A percentile compares a stretch with the other conserved stretches of the same genome.
phyloP scores from a whole-genome alignment of 805 yeast species.

The Phaffomyces opuntiae region DNA sequence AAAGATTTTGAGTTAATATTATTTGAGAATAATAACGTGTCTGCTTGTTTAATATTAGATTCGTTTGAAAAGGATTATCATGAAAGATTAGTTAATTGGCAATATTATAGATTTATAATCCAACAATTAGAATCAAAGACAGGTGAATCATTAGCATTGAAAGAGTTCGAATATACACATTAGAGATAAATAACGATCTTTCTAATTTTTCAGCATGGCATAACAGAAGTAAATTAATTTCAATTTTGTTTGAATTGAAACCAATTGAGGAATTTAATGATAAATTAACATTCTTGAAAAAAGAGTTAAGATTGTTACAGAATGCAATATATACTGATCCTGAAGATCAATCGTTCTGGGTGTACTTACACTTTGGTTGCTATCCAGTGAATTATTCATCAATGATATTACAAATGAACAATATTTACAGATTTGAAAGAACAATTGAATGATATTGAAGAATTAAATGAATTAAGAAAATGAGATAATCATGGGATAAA shows the following conservation, averaged over 20 bases:
- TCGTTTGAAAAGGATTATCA: no score
- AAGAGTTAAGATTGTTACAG: slow-evolving; percentile 63
- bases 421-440: slow-evolving; percentile 33
- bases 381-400: slow-evolving; percentile 29
- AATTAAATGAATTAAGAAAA: slow-evolving; percentile 65
- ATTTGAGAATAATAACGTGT: no score
- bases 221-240: slow-evolving; percentile 67
- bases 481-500: slow-evolving; percentile 47
- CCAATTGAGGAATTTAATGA: slow-evolving; percentile 24
- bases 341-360: slow-evolving; percentile 91
- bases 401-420: slow-evolving; percentile 22
- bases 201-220: slow-evolving; percentile 97
- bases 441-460: slow-evolving; percentile 45
- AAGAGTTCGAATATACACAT: slow-evolving; percentile 76
- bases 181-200: slow-evolving; percentile 72
- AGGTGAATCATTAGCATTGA: slow-evolving; percentile 25
- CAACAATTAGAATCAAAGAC: slow-evolving; percentile 24
- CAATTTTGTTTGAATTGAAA: slow-evolving; percentile 34
- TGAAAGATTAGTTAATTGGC: no score
- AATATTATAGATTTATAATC: slow-evolving; percentile 67
- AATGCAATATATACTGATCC: slow-evolving; percentile 91
- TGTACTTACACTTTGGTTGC: slow-evolving; percentile 79
- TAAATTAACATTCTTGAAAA: slow-evolving; percentile 30
- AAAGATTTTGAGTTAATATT: no score
- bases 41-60: no score